Percentiles rank a stretch among this genome's conserved stretches.
These are phyloP conservation scores for Metschnikowia peoriensis DNA, from an alignment of 805 yeast species.

Conservation along the genomic window DNA sequence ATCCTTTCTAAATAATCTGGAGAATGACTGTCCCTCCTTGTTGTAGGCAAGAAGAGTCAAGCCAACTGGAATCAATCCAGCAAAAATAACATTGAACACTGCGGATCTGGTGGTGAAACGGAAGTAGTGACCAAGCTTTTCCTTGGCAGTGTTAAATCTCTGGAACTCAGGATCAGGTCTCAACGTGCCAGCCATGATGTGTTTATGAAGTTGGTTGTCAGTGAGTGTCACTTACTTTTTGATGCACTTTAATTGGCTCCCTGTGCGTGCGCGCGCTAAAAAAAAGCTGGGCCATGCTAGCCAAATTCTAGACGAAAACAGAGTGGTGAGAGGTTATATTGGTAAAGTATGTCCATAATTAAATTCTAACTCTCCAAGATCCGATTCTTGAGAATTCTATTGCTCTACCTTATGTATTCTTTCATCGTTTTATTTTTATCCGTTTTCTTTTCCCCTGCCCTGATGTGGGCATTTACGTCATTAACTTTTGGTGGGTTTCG, in stretches of 20 bases:
- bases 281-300: not conserved
- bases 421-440: too few relatives aligned
- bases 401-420: too few relatives aligned
- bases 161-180: conserved; percentile 43
- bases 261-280: conserved; percentile 16
- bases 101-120: conserved; percentile 42
- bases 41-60: conserved; percentile 36
- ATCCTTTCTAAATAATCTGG: conserved; percentile 35
- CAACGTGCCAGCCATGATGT: conserved; percentile 42
- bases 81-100: conserved; percentile 31
- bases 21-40: conserved; percentile 37
- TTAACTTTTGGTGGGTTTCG: too few relatives aligned
- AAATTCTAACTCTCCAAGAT: too few relatives aligned
- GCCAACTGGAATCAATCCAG: conserved; percentile 41
- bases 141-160: conserved; percentile 42
- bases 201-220: not conserved
- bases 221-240: conserved; percentile 4
- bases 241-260: conserved; percentile 19
- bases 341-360: too few relatives aligned
- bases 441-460: too few relatives aligned
- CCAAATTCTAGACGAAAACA: too few relatives aligned
- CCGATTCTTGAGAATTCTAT: too few relatives aligned
- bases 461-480: too few relatives aligned
- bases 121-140: conserved; percentile 40
- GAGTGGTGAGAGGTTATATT: too few relatives aligned